Evolutionary conservation across 352 stramenopile genomes (phyloP).

Genomic region (Phytopythium ostracodes): DNA sequence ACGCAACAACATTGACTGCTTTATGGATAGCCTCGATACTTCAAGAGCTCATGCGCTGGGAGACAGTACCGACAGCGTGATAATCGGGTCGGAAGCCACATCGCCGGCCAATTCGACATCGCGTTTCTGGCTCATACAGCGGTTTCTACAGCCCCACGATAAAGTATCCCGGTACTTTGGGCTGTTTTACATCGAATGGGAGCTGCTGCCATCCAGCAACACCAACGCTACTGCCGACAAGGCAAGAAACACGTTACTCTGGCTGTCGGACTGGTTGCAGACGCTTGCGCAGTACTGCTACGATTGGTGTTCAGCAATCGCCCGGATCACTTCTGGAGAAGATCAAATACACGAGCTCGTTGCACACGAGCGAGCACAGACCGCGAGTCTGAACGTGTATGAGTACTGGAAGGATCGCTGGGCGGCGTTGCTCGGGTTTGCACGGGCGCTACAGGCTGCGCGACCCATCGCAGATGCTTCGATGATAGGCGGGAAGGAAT

Average conservation of each 20-base stretch:
- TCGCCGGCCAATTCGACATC: background rate
- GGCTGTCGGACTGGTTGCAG: slow-evolving; percentile 3
- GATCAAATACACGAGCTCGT: background rate
- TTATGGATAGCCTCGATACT: background rate
- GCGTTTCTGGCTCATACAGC: background rate
- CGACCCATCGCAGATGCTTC: too few species aligned
- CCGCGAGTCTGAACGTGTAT: background rate
- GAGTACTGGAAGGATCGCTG: background rate
- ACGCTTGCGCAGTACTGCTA: background rate
- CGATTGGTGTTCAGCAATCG: background rate
- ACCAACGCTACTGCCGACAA: background rate
- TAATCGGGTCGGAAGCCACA: background rate
- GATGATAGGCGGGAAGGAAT: background rate
- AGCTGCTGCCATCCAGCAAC: background rate
- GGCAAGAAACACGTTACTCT: background rate
- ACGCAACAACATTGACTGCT: background rate
- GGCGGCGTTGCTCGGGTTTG: background rate
- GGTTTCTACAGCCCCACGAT: background rate
- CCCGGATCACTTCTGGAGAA: background rate
- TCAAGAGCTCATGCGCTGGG: background rate
- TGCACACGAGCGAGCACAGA: background rate
- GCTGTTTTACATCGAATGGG: slow-evolving; percentile 6
- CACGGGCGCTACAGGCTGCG: background rate
- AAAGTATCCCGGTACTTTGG: background rate
- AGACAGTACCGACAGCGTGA: background rate